Evolutionary conservation across 2,329 filamentous ascomycete genomes (phyloP).

Genomic region (Trichoderma breve): DNA sequence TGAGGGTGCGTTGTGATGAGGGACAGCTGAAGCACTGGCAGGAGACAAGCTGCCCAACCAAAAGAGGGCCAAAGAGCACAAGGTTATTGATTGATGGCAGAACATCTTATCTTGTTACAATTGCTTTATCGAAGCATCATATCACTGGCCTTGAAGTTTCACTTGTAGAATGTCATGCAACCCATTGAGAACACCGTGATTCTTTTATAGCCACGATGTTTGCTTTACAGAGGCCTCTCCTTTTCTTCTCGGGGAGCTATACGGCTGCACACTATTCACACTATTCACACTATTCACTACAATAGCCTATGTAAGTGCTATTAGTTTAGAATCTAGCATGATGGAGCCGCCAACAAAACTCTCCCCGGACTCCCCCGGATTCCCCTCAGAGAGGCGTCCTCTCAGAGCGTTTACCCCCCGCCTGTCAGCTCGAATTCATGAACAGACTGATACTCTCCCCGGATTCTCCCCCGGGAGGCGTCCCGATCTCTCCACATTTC

Average conservation of each 20-base stretch:
- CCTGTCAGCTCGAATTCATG: neutral
- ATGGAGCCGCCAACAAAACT: neutral
- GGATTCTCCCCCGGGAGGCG: neutral
- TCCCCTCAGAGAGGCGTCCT: neutral
- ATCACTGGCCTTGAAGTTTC: neutral
- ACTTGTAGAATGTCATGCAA: neutral
- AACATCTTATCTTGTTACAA: neutral
- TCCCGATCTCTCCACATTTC: neutral
- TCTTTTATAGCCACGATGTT: neutral
- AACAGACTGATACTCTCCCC: neutral
- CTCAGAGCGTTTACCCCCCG: neutral
- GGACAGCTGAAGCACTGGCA: neutral
- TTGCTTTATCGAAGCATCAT: neutral
- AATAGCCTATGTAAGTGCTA: neutral
- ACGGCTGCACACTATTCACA: neutral
- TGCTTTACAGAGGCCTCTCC: neutral
- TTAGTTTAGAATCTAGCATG: neutral
- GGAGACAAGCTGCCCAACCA: neutral
- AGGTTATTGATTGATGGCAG: neutral
- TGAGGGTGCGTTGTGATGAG: neutral
- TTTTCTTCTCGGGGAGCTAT: conserved; percentile 5
- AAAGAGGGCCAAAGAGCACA: neutral
- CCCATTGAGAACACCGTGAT: neutral
- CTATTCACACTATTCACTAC: neutral
- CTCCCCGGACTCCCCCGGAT: conserved; percentile 16